Evolutionary conservation across 352 stramenopile genomes (phyloP), one percentile per base, ranked within the genome.

Genomic region (Globisporangium recalcitrans): DNA sequence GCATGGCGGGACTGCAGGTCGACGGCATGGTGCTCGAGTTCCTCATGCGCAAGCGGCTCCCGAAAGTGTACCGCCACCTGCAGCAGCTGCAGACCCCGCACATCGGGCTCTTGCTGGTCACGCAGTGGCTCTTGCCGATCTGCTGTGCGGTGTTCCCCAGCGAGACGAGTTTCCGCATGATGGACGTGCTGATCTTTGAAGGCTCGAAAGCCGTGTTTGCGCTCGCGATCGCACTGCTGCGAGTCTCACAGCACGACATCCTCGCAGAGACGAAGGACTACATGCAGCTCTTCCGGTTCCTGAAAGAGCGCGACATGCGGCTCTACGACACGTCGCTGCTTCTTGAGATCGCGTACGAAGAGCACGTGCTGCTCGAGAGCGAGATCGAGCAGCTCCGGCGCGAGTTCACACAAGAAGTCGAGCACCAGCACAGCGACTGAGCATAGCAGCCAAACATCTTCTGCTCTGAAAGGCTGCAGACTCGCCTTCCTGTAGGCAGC

Each of bases 81-180:
- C 67, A 86, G 64, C 67, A 78, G 10, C 69, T 88, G 7, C 71
- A 88, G 36, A 65, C 70, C 5, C 70, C 74, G 8, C 74, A 85
- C 29, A 77, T 87, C 31, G 81, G 81, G 0, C 64, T 91, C 0
- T 53, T 91, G 26, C 70, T 91, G 1, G 75, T 82, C 19, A 89
- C 75, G 5, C 76, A 83, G n/a, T 91, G 81, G 81, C 49, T 91
- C 9, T 32, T 91, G 27, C 81, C 81, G 0, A 59, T 89, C 3
- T 88, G 82, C 52, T 88, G 79, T n/a, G 72, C 75, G 1, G 77
- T 78, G 8, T 88, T 91, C 52, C 81, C 81, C 3, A 85, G 73
- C 27, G 75, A 88, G 22, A 88, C 76, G 21, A 85, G 70, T 26
- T 87, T 87, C 51, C 74, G 78, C 9, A 65, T 88, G 29, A 62